Evolutionary conservation across 306 rosid species (phyloP), one percentile per base, ranked within the genome.

Genomic region (Prunus mira): DNA sequence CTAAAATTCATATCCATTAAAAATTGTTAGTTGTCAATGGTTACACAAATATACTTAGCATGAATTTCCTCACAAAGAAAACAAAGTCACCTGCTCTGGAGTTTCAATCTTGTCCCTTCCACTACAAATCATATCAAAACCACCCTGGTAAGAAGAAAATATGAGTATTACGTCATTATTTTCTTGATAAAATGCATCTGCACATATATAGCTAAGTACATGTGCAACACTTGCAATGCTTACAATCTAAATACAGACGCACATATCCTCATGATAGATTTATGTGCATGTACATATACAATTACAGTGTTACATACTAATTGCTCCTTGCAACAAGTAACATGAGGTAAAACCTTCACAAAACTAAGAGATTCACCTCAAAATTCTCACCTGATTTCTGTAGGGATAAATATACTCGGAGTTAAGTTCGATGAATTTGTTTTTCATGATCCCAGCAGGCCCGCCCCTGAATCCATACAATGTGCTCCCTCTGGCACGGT

Each of bases 31-130:
- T 24, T 13, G 54, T 54, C 72, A 72, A 73, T 54, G 18, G 55
- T 24, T 38, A 43, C 54, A 25, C 43, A 27, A 54, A 67, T 13
- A 77, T 66, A 68, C n/a, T n/a, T 65, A 47, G 24, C 51, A 80
- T 9, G 71, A 22, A 57, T 2, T 1, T 15, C n/a, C 66, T 69
- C 15, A 55, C 71, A 41, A 76, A 55, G 54, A 32, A 82, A 67
- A 65, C 52, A 64, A 73, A 74, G 34, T 71, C 76, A 91, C 99
- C 97, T 96, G 99, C 80, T 92, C 99, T 34, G 98, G 98, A 78
- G 99, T 92, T 85, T 96, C 99, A 82, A 96, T 92, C 85, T 96
- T 96, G 90, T 96, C 99, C 84, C 99, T 92, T 76, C 99, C 99
- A 83, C 99, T 96, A 71, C 96, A 79, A 70, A 96, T 96, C 97